Evolutionary conservation across 768 basidiomycete species (phyloP).

Genomic region (Suillus plorans): DNA sequence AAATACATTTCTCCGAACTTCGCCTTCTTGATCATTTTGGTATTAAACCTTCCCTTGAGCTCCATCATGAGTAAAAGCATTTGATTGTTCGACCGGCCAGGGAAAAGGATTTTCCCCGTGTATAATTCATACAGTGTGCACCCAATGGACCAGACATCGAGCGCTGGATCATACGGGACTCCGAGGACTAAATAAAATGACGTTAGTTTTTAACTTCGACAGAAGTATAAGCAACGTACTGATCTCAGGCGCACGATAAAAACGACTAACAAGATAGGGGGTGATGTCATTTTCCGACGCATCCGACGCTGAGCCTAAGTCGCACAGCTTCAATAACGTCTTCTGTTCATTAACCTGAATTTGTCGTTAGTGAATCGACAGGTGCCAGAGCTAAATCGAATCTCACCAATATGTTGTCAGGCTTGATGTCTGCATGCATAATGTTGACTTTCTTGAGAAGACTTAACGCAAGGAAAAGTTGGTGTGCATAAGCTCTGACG

Average conservation of each 20-base stretch:
- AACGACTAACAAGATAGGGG: conserved; percentile 95
- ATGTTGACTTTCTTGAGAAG: conserved; percentile 86
- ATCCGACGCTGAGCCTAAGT: conserved; percentile 96
- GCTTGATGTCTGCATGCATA: conserved; percentile 99
- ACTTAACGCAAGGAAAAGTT: conserved; percentile 86
- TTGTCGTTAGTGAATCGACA: conserved; percentile 17
- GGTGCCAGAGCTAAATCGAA: conserved; percentile 7
- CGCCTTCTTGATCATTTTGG: conserved; percentile 92
- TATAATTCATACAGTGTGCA: conserved; percentile 97
- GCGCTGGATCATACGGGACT: conserved; percentile 87
- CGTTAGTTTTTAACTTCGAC: conserved; percentile 17
- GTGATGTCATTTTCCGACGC: conserved; percentile 95
- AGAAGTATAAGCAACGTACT: conserved; percentile 54
- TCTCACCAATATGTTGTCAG: conserved; percentile 93
- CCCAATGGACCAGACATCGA: conserved; percentile 97
- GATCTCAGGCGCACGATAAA: conserved; percentile 98
- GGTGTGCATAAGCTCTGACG: conserved; percentile 98
- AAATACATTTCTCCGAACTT: conserved; percentile 93
- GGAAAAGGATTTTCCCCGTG: conserved; percentile 96
- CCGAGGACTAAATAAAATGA: conserved; percentile 70
- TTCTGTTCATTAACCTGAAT: conserved; percentile 91
- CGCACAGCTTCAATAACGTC: conserved; percentile 90
- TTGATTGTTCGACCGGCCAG: conserved; percentile 95
- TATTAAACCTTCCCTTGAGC: conserved; percentile 89
- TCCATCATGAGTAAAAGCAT: conserved; percentile 99